phyloP scores from a whole-genome alignment of 345 rosid genomes.

The Melaleuca alternifolia region DNA sequence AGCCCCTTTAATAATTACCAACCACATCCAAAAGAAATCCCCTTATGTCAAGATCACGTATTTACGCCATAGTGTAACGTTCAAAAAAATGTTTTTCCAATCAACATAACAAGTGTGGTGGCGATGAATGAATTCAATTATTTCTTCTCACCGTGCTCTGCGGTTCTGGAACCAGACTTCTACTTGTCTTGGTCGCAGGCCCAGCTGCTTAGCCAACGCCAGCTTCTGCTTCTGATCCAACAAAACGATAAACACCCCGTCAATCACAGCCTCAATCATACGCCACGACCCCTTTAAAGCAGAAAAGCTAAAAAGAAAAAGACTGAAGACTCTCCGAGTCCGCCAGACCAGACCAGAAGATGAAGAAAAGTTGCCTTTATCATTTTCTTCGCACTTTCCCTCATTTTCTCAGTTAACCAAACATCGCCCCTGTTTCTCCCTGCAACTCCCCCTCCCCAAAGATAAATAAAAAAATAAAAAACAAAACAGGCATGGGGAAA shows the following conservation, averaged over 20 bases:
- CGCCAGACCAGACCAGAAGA: neutral
- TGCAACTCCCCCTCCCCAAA: neutral
- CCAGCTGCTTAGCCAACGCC: slow-evolving; percentile 82
- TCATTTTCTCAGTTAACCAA: neutral
- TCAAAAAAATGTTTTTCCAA: neutral
- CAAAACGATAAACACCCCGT: neutral
- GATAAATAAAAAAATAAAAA: too few species aligned
- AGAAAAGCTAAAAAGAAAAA: neutral
- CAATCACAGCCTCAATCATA: neutral
- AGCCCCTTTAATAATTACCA: neutral
- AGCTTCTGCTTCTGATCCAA: slow-evolving; percentile 72
- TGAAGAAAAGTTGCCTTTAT: neutral
- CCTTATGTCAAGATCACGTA: neutral
- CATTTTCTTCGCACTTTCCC: neutral
- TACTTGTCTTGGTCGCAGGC: slow-evolving; percentile 80
- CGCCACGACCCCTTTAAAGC: neutral
- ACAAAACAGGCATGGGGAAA: neutral
- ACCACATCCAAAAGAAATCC: neutral
- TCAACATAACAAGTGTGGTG: neutral
- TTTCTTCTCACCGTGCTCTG: slow-evolving; percentile 69
- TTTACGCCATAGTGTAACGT: neutral
- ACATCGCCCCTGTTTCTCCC: neutral
- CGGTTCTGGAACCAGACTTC: slow-evolving; percentile 99
- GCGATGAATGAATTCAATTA: neutral
- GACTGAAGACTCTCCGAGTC: neutral